Base-by-base conservation (phyloP, 208 protist species). In the Trichomonas gallinae region DNA sequence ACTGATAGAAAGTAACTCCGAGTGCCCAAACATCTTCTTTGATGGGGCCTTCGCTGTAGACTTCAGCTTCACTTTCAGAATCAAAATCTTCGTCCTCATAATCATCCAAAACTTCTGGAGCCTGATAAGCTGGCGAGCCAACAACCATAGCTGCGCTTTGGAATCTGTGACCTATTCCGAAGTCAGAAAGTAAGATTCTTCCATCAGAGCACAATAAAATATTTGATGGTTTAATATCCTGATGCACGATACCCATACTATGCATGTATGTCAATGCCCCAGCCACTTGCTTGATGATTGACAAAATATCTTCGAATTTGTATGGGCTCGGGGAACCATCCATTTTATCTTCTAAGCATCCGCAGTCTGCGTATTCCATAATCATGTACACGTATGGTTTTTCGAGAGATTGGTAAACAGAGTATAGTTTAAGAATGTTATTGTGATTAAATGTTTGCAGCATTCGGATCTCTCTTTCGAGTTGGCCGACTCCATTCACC, bases 1-100 rank as follows among this genome's bases (percentile, higher is more conserved):
- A 15, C 38, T 93, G 87, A 51, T 93, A 93, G 4, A 93, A 51
- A 38, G 87, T 51, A 26, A 93, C 87, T 38, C 87, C 87, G 4
- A 93, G 44, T 34, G 87, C 87, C 87, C 87, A 93, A 38, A 93
- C 45, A 38, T 93, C 87, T 93, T 93, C 87, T 93, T 51, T 93
- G 17, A 93, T 85, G 11, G 81, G 81, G 31, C 38, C 38, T 8
- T 89, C 40, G 46, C 15, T 46, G 38, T 42, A 46, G 3, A 44
- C 83, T 44, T 89, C 83, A 4, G 0, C 8, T 89, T 89, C 83
- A 89, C 40, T 10, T n/a, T 89, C 83, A 44, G 58, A 72, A 21
- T 42, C 34, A 46, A 46, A 89, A 89, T 46, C 31, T 38, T 93
- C 44, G 15, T 93, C 87, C 4, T 46, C 17, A 58, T 48, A 34